Evolutionary conservation across 805 yeast species (phyloP).

Genomic region (Geotrichum ghanense): DNA sequence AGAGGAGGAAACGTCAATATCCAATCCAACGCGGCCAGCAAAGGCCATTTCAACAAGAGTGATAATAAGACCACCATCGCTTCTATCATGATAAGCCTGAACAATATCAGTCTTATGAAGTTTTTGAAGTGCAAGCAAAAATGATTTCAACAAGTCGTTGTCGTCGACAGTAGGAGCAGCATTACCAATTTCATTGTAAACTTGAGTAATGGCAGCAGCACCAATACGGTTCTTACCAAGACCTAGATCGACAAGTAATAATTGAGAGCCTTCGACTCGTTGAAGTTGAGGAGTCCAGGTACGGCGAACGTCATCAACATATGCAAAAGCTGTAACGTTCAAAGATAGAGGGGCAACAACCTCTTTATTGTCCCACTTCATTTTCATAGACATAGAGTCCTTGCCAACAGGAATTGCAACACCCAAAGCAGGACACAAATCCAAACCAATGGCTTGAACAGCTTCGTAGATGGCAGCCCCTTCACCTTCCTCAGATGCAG

Average conservation of each 20-base stretch:
- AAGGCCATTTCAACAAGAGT: slow-evolving; percentile 92
- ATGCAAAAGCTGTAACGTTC: slow-evolving; percentile 82
- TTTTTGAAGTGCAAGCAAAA: slow-evolving; percentile 56
- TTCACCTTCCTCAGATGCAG: slow-evolving; percentile 90
- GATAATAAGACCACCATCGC: slow-evolving; percentile 90
- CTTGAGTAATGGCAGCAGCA: slow-evolving; percentile 93
- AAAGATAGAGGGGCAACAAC: slow-evolving; percentile 93
- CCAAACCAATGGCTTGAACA: slow-evolving; percentile 91
- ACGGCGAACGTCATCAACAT: slow-evolving; percentile 69
- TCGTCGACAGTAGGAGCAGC: slow-evolving; percentile 75
- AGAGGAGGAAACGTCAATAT: slow-evolving; percentile 32
- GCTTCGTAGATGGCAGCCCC: slow-evolving; percentile 93
- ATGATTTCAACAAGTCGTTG: slow-evolving; percentile 47
- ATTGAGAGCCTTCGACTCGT: slow-evolving; percentile 30
- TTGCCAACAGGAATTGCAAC: slow-evolving; percentile 95
- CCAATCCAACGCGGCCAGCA: slow-evolving; percentile 82
- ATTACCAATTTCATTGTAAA: slow-evolving; percentile 77
- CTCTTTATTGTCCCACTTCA: slow-evolving; percentile 81
- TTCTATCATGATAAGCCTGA: slow-evolving; percentile 85
- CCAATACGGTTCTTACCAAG: slow-evolving; percentile 56
- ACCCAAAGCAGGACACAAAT: slow-evolving; percentile 87
- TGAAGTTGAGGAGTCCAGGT: slow-evolving; percentile 92
- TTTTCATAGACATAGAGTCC: slow-evolving; percentile 98
- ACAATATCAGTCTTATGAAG: slow-evolving; percentile 59
- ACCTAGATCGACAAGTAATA: slow-evolving; percentile 75